Conservation (phyloP, 306 rosid species). For the Hippophae tibetana region DNA sequence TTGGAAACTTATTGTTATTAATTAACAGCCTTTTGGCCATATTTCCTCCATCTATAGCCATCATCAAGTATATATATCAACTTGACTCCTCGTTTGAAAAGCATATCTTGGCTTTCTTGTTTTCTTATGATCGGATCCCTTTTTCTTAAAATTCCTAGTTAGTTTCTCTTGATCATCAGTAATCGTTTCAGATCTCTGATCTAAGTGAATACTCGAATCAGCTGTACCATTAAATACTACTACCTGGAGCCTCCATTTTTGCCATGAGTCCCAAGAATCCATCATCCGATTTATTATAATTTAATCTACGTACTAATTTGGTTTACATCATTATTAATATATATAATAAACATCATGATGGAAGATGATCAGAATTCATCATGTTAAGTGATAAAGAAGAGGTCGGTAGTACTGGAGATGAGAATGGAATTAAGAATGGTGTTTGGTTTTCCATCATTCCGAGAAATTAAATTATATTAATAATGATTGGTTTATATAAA, state of each 20-base stretch:
- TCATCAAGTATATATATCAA: conserved; percentile 47
- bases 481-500: background rate
- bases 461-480: background rate
- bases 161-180: conserved; percentile 3
- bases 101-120: conserved; percentile 37
- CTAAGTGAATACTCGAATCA: background rate
- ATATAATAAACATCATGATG: background rate
- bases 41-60: conserved; percentile 50
- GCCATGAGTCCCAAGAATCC: conserved; percentile 29
- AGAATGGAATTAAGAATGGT: conserved; percentile 8
- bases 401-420: conserved; percentile 12
- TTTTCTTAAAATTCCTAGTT: conserved; percentile 3
- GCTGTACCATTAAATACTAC: background rate
- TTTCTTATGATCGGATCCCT: conserved; percentile 26
- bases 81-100: conserved; percentile 50
- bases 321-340: background rate
- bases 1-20: conserved; percentile 45
- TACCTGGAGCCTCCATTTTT: conserved; percentile 18
- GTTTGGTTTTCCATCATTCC: conserved; percentile 16
- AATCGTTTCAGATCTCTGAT: background rate
- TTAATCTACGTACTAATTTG: no score
- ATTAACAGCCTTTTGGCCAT: conserved; percentile 53
- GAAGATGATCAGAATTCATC: conserved; percentile 8
- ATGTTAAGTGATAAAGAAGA: conserved; percentile 20
- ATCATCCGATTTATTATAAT: conserved; percentile 4